Evolutionary conservation across 1,139 yeast genomes (phyloP).

Genomic region (Yamadazyma oceani): DNA sequence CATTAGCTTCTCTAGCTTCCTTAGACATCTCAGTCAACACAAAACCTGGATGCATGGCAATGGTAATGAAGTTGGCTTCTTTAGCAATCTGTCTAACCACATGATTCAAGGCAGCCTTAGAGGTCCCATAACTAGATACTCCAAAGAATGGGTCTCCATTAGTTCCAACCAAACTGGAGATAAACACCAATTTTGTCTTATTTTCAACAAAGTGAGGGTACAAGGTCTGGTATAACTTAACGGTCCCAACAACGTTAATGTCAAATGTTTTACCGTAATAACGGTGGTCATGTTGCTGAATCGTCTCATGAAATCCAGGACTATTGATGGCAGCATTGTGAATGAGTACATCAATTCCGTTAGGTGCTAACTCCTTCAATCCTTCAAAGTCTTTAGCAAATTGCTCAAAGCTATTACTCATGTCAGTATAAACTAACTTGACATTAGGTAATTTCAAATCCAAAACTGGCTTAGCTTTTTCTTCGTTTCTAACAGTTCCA

Average conservation of each 20-base stretch:
- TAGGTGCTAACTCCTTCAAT: constrained; percentile 8
- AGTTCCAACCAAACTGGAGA: constrained; percentile 2
- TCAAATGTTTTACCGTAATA: not conserved
- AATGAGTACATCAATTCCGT: no score
- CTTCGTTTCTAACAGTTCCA: not conserved
- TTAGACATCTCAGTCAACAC: not conserved
- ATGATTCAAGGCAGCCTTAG: constrained; percentile 4
- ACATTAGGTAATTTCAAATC: not conserved
- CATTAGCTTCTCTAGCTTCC: not conserved
- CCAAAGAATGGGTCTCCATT: no score
- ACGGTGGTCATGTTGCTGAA: no score
- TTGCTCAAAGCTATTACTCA: not conserved
- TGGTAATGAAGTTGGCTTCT: not conserved
- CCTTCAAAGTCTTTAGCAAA: not conserved
- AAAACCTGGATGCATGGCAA: constrained; percentile 2
- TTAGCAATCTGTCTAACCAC: constrained; percentile 2
- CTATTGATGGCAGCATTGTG: not conserved
- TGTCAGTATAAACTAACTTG: not conserved
- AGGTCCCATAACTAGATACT: not conserved
- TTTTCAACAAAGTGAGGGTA: constrained; percentile 8
- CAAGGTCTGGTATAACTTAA: constrained; percentile 10
- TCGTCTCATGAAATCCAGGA: no score
- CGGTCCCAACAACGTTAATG: constrained; percentile 13
- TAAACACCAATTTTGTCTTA: constrained; percentile 10
- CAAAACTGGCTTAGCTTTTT: not conserved